Percentiles rank a stretch among this genome's conserved stretches.
Conservation (phyloP, 148 eudicot species). For the Vaccinium darrowii region DNA sequence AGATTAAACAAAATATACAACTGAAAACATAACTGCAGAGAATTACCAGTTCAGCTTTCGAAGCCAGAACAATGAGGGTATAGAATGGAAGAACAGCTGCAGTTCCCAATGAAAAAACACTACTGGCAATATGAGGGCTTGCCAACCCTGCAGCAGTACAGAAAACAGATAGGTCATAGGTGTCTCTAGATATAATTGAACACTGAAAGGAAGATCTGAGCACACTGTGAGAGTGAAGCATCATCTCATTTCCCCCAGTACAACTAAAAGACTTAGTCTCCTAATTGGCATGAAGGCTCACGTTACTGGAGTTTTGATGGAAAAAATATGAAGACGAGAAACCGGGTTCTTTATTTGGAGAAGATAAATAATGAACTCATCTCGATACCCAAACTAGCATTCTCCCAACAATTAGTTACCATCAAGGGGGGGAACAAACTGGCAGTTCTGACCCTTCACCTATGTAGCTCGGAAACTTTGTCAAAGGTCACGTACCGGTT, state of each 20-base stretch:
- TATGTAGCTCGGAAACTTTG: too few relatives aligned
- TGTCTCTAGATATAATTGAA: neutral
- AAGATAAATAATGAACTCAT: neutral
- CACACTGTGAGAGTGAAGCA: neutral
- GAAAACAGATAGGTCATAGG: neutral
- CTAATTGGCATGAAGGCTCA: neutral
- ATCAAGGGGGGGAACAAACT: neutral
- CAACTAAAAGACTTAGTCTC: too few relatives aligned
- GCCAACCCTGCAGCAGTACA: constrained; percentile 47
- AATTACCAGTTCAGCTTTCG: constrained; percentile 70
- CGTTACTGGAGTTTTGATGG: neutral
- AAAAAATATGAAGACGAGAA: neutral
- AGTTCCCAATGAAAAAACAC: constrained; percentile 75
- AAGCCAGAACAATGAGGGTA: constrained; percentile 87
- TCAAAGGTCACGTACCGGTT: too few relatives aligned
- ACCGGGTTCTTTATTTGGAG: neutral
- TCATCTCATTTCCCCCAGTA: neutral
- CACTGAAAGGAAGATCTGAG: neutral
- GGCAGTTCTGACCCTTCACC: neutral
- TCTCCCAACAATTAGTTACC: neutral
- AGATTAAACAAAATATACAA: neutral
- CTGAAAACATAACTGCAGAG: neutral
- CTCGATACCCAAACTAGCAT: constrained; percentile 11
- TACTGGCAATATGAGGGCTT: constrained; percentile 58
- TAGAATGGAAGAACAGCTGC: constrained; percentile 90